These are phyloP conservation scores for Pleurotus tuoliensis DNA, from an alignment of 768 basidiomycete species.

Conservation along the genomic window DNA sequence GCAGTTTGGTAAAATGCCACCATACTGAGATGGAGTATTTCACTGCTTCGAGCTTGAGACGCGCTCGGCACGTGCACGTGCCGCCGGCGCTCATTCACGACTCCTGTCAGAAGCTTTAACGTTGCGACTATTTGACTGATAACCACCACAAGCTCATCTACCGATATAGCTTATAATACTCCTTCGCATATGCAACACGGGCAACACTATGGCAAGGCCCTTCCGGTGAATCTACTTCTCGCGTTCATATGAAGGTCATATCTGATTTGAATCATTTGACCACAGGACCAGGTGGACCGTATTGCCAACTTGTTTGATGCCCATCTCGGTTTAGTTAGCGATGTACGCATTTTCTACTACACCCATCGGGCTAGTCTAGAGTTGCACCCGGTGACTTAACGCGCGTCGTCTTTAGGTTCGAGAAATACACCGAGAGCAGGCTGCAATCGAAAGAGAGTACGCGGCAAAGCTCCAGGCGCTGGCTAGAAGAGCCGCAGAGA, in stretches of 20 bases:
- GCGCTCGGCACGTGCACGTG: no score
- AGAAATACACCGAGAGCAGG: conserved; percentile 66
- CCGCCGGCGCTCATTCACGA: no score
- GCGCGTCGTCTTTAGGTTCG: conserved; percentile 47
- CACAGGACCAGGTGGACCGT: conserved; percentile 70
- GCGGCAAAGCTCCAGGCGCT: conserved; percentile 65
- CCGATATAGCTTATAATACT: not conserved
- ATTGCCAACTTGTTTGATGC: conserved; percentile 55
- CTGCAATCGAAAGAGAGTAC: conserved; percentile 73
- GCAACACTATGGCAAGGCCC: conserved; percentile 44
- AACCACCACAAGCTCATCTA: conserved; percentile 13
- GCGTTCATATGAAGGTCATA: conserved; percentile 9
- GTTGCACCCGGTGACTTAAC: not conserved
- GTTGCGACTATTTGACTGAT: conserved; percentile 9
- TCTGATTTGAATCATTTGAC: conserved; percentile 5
- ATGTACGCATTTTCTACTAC: conserved; percentile 44
- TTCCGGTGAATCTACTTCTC: conserved; percentile 43
- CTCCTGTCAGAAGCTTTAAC: no score
- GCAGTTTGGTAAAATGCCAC: no score
- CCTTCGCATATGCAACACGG: conserved; percentile 11
- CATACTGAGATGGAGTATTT: no score
- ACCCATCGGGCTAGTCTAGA: not conserved
- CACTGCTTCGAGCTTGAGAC: no score
- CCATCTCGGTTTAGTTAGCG: conserved; percentile 60
- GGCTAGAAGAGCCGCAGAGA: conserved; percentile 65